Base-by-base conservation (phyloP, 495 filamentous ascomycete species). In the Penicillium waksmanii region DNA sequence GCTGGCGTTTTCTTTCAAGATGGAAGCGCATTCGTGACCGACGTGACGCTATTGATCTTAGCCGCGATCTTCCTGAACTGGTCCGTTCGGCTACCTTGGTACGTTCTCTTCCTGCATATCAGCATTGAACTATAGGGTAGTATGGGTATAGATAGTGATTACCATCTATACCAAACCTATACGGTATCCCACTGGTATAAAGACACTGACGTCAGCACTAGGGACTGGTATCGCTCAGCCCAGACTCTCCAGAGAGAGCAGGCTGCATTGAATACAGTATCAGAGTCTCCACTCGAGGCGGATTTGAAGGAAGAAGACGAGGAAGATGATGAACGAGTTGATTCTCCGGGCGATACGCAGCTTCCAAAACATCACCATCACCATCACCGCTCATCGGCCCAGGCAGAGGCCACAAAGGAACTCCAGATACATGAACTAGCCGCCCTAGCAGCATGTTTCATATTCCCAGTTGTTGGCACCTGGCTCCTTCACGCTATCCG, bases 61-160 rank as follows among this genome's bases (percentile, higher is more conserved):
- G 89, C 88, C 0, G 89, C 88, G 1, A 82, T 97, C 5, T 96
- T 98, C 63, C 78, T 98, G 53, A 94, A 98, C 70, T 97, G 93
- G 94, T 92, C 90, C 18, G 87, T 97, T 7, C 87, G 90, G 55
- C 74, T 93, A 56, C 96, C 95, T 65, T 98, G 95, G 94, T 92
- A 77, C 67, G 69, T n/a, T 38, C 36, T n/a, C 36, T 38, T 2
- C 15, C 36, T 38, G 12, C 12, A 5, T n/a, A n/a, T 31, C 27
- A 31, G 27, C 27, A 31, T 31, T 31, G 27, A 31, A 31, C 6
- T 31, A 31, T 31, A 7, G 4, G 0, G 8, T 31, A 8, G 27
- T 31, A 31, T 31, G 27, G 25, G 6, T 31, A 31, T 31, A 31
- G 27, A 31, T 31, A 31, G 27, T 5, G 5, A 31, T 31, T 58